Evolutionary conservation across 2,329 filamentous ascomycete species (phyloP).

Genomic region (Aspergillus luchuensis): DNA sequence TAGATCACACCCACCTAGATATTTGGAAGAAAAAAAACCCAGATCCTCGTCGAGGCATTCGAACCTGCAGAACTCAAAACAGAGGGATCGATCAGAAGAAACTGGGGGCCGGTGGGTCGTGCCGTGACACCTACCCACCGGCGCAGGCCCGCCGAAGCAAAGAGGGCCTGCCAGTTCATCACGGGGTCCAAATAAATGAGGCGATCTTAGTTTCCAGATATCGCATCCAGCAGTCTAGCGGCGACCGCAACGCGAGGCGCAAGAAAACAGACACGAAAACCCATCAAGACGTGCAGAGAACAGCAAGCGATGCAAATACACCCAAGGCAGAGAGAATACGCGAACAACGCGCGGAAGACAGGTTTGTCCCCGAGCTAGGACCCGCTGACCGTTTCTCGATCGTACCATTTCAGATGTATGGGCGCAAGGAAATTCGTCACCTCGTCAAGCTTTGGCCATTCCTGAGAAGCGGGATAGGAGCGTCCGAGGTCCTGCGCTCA

Average conservation of each 20-base stretch:
- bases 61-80: conserved; percentile 1
- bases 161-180: background rate
- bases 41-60: background rate
- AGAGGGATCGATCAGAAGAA: background rate
- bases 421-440: conserved; percentile 33
- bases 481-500: conserved; percentile 50
- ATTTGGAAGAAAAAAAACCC: background rate
- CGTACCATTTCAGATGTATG: conserved; percentile 19
- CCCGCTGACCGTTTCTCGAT: conserved; percentile 15
- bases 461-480: conserved; percentile 9
- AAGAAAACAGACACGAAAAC: conserved; percentile 11
- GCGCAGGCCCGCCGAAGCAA: conserved; percentile 1
- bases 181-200: conserved; percentile 1
- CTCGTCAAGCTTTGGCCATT: conserved; percentile 26
- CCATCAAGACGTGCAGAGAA: conserved; percentile 19
- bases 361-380: conserved; percentile 8
- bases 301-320: conserved; percentile 17
- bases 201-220: conserved; percentile 1
- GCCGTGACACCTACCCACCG: background rate
- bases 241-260: conserved; percentile 1
- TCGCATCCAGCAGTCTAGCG: background rate
- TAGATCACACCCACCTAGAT: background rate
- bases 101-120: background rate
- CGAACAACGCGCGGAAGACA: conserved; percentile 7
- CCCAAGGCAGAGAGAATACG: conserved; percentile 5